Evolutionary conservation across 306 rosid genomes (phyloP).

Genomic region (Cucumis hystrix): DNA sequence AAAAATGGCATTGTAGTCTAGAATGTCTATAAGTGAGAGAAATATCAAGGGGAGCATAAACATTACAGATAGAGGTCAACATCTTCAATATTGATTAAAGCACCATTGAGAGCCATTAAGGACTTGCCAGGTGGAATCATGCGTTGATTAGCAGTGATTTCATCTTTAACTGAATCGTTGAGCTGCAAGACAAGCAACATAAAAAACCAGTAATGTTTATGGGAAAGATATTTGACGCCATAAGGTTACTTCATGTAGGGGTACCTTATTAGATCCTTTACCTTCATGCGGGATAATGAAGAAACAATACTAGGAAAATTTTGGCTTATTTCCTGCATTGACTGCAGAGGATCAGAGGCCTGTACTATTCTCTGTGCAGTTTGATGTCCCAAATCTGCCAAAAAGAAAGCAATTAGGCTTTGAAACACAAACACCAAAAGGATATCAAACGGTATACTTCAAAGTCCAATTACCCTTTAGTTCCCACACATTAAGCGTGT

Average conservation of each 20-base stretch:
- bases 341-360: slow-evolving; percentile 94
- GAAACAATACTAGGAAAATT: slow-evolving; percentile 92
- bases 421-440: background rate
- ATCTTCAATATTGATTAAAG: slow-evolving; percentile 89
- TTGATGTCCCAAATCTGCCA: slow-evolving; percentile 91
- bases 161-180: slow-evolving; percentile 80
- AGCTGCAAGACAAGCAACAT: slow-evolving; percentile 40
- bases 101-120: slow-evolving; percentile 95
- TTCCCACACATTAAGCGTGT: slow-evolving; percentile 97
- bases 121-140: slow-evolving; percentile 99
- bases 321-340: slow-evolving; percentile 97
- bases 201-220: background rate
- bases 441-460: background rate
- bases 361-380: slow-evolving; percentile 96
- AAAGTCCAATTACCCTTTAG: slow-evolving; percentile 54
- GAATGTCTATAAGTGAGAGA: slow-evolving; percentile 11
- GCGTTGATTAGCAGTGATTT: slow-evolving; percentile 83
- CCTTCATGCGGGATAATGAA: slow-evolving; percentile 98
- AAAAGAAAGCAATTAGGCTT: slow-evolving; percentile 10
- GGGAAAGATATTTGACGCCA: background rate
- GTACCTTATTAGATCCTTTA: slow-evolving; percentile 7
- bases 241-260: background rate
- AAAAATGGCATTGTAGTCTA: background rate
- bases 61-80: slow-evolving; percentile 91
- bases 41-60: slow-evolving; percentile 25